A percentile compares a stretch with the other conserved stretches of the same genome.
Conservation (phyloP, 345 rosid species). For the Luvunga scandens region DNA sequence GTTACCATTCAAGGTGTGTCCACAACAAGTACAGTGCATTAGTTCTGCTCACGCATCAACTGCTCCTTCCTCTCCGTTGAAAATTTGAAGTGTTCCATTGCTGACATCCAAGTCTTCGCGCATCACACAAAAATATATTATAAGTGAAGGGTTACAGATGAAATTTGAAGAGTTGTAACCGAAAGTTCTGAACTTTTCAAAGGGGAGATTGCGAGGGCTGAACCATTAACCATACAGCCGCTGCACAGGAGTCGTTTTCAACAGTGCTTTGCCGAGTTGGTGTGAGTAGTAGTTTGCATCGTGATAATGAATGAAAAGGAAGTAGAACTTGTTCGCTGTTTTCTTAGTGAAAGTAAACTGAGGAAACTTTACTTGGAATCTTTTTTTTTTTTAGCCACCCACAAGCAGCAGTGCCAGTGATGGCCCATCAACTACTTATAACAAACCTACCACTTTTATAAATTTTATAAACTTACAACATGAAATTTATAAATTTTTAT, state of each 20-base stretch:
- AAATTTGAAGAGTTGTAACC: not conserved
- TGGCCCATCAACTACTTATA: not conserved
- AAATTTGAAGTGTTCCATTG: too few species aligned
- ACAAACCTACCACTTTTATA: not conserved
- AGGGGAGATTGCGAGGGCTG: not conserved
- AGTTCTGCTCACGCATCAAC: too few species aligned
- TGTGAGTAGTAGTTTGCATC: too few species aligned
- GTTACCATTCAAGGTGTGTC: not conserved
- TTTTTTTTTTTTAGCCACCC: not conserved
- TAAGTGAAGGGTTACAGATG: too few species aligned
- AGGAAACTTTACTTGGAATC: not conserved
- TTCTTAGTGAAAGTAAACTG: not conserved
- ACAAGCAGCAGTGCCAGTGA: not conserved
- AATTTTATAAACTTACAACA: too few species aligned
- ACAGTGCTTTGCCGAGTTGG: not conserved
- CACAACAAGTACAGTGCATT: too few species aligned
- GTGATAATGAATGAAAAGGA: not conserved
- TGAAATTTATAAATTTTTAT: too few species aligned
- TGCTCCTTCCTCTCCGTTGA: too few species aligned
- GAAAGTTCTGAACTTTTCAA: too few species aligned
- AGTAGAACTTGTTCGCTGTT: not conserved
- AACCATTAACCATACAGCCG: not conserved
- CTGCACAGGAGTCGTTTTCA: not conserved
- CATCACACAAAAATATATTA: too few species aligned
- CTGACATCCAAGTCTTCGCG: too few species aligned